Evolutionary conservation across 371 early-diverging fungal species (phyloP).

Genomic region (Rhizopus arrhizus): DNA sequence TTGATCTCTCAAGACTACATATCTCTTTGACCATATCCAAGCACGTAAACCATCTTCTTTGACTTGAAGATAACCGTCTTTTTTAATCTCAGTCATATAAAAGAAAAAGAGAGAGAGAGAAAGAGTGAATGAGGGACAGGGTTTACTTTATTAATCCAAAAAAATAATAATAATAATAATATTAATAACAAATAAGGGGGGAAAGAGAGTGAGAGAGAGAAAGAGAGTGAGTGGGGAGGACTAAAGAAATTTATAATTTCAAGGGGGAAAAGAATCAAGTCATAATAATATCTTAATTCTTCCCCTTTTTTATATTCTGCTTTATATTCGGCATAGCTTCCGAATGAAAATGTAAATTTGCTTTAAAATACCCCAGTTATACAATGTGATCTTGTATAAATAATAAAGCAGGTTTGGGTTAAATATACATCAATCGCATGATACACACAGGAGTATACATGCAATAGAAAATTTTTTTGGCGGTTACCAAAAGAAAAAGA

Average conservation of each 20-base stretch:
- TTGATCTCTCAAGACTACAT: constrained; percentile 80
- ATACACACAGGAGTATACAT: too few species aligned
- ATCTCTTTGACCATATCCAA: constrained; percentile 87
- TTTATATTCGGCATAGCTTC: not conserved
- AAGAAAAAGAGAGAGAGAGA: not conserved
- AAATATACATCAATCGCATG: not conserved
- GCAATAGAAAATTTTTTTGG: not conserved
- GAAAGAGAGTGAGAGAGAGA: not conserved
- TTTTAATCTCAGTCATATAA: constrained; percentile 49
- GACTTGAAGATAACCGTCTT: constrained; percentile 67
- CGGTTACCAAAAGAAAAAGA: not conserved
- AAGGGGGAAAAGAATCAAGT: too few species aligned
- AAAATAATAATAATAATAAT: too few species aligned
- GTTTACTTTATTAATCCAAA: not conserved
- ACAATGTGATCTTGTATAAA: too few species aligned
- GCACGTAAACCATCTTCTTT: constrained; percentile 77
- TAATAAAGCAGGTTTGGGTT: not conserved
- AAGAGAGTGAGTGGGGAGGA: not conserved
- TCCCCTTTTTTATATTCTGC: not conserved
- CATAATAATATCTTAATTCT: too few species aligned
- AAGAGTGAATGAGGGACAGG: not conserved
- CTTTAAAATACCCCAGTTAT: not conserved
- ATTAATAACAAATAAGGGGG: too few species aligned
- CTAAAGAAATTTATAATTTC: too few species aligned
- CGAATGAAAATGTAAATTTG: not conserved